Evolutionary conservation across 2,329 filamentous ascomycete species (phyloP), one percentile per base, ranked within the genome.

Genomic region (Cytospora leucostoma): DNA sequence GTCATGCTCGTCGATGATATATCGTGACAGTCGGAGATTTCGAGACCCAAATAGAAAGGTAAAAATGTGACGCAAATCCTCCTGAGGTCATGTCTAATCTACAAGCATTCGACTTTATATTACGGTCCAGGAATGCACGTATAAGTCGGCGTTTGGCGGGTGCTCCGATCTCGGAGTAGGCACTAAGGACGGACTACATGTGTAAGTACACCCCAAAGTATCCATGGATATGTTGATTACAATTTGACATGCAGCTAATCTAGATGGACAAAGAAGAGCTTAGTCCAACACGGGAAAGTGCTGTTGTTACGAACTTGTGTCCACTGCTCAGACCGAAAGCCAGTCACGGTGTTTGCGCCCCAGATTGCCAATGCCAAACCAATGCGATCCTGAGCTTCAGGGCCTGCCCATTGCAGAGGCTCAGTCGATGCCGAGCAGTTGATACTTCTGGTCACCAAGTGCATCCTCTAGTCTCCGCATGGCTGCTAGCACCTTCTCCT

Each of bases 401-500:
- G 10, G 7, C 8, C 1, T 7, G 10, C 8, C 17, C 12, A 40
- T 44, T 44, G 40, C 19, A 51, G 4, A 32, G 49, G 27, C 49
- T 51, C 21, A 51, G 49, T 51, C 49, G 10, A 51, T 51, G 11
- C 15, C 27, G n/a, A 27, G 49, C 10, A 33, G 49, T 15, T 4
- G 21, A 66, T 86, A 87, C 70, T 77, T 83, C 27, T 83, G 77
- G 10, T 82, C 77, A 0, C 81, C 89, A 27, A 97, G 75, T 0
- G 90, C 90, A 65, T 88, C 83, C 75, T 97, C 92, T 3, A 97
- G 82, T 61, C 84, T 82, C 75, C 88, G 83, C 92, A 96, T 96
- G 15, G 89, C 82, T 0, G 88, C 86, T 56, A 97, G 76, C 0
- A 96, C 91, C 78, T 94, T 95, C 77, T 97, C 92, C 74, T 97